phyloP scores from a whole-genome alignment of 2,329 filamentous ascomycete genomes.

The Diaporthe ampelina region DNA sequence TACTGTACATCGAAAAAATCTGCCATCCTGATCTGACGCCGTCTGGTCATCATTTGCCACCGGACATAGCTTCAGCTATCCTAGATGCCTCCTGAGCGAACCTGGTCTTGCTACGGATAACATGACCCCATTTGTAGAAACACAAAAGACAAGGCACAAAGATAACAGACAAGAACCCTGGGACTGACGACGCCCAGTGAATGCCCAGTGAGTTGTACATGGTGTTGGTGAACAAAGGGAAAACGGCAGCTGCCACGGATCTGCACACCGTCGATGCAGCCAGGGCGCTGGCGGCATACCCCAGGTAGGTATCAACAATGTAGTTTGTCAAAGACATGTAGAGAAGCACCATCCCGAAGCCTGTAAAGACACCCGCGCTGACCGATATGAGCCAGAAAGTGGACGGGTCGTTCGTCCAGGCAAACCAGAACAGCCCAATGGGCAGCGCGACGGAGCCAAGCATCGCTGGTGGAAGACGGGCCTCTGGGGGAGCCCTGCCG shows the following conservation, averaged over 20 bases:
- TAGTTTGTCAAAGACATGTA: conserved; percentile 91
- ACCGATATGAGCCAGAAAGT: conserved; percentile 40
- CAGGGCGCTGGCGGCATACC: conserved; percentile 85
- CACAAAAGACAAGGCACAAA: conserved; percentile 85
- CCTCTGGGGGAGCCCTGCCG: conserved; percentile 70
- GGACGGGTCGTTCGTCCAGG: conserved; percentile 65
- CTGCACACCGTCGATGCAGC: conserved; percentile 84
- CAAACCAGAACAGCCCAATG: conserved; percentile 69
- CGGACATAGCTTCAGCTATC: conserved; percentile 40
- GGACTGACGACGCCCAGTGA: conserved; percentile 83
- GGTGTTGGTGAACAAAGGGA: conserved; percentile 80
- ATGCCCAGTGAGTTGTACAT: conserved; percentile 80
- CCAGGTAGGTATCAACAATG: conserved; percentile 81
- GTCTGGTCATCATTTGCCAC: conserved; percentile 27
- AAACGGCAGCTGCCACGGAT: conserved; percentile 79
- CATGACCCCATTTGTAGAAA: conserved; percentile 76
- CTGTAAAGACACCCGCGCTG: conserved; percentile 69
- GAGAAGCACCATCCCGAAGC: conserved; percentile 78
- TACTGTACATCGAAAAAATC: conserved; percentile 6
- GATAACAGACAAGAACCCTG: conserved; percentile 79
- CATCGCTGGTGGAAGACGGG: conserved; percentile 67
- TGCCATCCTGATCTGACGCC: not conserved
- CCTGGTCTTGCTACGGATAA: conserved; percentile 66
- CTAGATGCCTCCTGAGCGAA: conserved; percentile 46
- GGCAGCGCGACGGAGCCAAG: conserved; percentile 69